Evolutionary conservation across 768 basidiomycete species (phyloP), one percentile per base, ranked within the genome.

Genomic region (Tylopilus rubrobrunneus): DNA sequence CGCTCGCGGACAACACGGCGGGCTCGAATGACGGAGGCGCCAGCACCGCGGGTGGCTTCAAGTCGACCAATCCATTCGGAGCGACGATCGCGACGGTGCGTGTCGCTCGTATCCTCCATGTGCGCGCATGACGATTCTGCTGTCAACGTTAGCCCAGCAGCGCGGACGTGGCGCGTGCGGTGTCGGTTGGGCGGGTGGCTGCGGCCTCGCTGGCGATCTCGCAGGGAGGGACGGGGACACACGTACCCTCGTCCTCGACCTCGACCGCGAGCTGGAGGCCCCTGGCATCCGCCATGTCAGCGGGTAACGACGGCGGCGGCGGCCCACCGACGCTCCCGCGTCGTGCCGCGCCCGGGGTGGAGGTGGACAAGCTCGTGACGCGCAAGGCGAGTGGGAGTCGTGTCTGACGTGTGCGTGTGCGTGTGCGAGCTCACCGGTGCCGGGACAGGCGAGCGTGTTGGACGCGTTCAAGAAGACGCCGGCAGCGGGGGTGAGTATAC

Each of bases 121-220:
- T 12, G 33, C 33, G 36, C n/a, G 36, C 15, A 19, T 39, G n/a
- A 19, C 19, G 25, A 25, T 25, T 34, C 12, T 34, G 19, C 19
- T 19, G 19, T 19, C 19, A 19, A 19, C 1, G 17, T 37, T 6
- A 41, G 40, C 40, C 40, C 25, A 21, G 11, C 42, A 75, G 75
- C 57, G 72, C 72, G 33, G 77, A 79, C 45, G 58, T 74, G 9
- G 65, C 63, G 21, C 73, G 66, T 47, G 73, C 77, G 10, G 68
- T 78, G 34, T 1, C 39, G 12, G 27, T 47, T 21, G 82, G 82
- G 7, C 77, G 82, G 25, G 76, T 86, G 29, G 83, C 84, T 1
- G 81, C 84, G 6, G 79, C 82, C 4, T 75, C 81, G 19, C 64
- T 75, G 10, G 73, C 78, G 33, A 78, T 83, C 57, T 82, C 60